Evolutionary conservation across 1,284 basidiomycete genomes (phyloP).

Genomic region (Cutaneotrichosporon arboriforme): DNA sequence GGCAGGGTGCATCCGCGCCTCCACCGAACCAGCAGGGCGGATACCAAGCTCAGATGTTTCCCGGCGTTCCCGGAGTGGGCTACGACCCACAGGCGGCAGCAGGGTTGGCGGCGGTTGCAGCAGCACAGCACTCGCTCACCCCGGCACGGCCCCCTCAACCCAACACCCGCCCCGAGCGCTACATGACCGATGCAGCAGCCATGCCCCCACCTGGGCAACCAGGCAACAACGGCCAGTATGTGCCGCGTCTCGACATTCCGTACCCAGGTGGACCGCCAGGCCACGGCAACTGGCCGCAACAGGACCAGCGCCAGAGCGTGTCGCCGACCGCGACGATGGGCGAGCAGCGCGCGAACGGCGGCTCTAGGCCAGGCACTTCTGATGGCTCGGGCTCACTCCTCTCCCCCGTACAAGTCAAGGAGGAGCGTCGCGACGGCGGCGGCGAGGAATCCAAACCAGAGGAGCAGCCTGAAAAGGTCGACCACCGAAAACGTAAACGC

Average conservation of each 20-base stretch:
- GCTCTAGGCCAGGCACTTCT: slow-evolving; percentile 1
- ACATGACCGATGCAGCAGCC: neutral
- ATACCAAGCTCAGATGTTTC: neutral
- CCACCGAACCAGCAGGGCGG: neutral
- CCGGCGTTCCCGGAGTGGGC: neutral
- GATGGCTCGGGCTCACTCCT: neutral
- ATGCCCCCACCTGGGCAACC: neutral
- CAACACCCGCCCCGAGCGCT: neutral
- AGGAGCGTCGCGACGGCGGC: neutral
- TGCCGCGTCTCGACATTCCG: slow-evolving; percentile 1
- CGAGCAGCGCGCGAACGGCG: neutral
- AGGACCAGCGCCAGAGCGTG: neutral
- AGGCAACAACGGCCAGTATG: neutral
- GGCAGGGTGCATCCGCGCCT: neutral
- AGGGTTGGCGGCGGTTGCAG: neutral
- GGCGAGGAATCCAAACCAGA: slow-evolving; percentile 12
- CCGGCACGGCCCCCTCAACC: neutral
- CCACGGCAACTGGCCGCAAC: neutral
- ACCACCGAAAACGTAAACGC: slow-evolving; percentile 60
- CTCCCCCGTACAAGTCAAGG: neutral
- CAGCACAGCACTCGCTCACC: neutral
- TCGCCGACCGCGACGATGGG: neutral
- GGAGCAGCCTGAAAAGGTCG: slow-evolving; percentile 37
- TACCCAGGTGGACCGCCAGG: neutral
- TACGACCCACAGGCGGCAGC: neutral